Conservation (phyloP, 1,284 basidiomycete species). For the Cutaneotrichosporon dermatis region DNA sequence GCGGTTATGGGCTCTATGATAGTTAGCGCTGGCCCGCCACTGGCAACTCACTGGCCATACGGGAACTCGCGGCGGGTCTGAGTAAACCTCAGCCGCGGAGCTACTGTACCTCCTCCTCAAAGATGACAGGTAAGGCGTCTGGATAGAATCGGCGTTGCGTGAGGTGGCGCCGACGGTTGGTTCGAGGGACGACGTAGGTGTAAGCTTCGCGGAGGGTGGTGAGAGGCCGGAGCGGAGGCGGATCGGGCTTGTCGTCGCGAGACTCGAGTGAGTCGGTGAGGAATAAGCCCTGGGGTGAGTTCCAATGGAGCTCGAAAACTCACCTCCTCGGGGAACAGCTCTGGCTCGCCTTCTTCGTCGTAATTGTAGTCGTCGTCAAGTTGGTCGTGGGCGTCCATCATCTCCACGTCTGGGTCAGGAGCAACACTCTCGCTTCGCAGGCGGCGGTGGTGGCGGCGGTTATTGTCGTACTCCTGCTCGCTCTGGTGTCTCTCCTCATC, state of each 20-base stretch:
- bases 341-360: background rate
- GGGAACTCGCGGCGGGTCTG: background rate
- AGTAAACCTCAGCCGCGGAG: background rate
- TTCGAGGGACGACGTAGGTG: background rate
- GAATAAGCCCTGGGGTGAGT: constrained; percentile 3
- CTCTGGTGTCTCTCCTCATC: no score
- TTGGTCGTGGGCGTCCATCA: no score
- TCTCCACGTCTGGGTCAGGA: no score
- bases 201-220: background rate
- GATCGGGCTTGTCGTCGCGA: background rate
- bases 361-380: background rate
- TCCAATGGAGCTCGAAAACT: no score
- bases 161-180: background rate
- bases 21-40: background rate
- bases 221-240: background rate
- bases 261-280: background rate
- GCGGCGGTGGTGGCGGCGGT: no score
- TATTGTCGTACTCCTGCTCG: no score
- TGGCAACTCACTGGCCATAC: background rate
- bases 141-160: background rate
- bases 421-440: no score
- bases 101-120: constrained; percentile 1
- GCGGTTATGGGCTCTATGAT: background rate
- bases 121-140: background rate
- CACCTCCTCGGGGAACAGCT: background rate